Conservation (phyloP, 176 grass and related monocot genomes). For the Panicum miliaceum region DNA sequence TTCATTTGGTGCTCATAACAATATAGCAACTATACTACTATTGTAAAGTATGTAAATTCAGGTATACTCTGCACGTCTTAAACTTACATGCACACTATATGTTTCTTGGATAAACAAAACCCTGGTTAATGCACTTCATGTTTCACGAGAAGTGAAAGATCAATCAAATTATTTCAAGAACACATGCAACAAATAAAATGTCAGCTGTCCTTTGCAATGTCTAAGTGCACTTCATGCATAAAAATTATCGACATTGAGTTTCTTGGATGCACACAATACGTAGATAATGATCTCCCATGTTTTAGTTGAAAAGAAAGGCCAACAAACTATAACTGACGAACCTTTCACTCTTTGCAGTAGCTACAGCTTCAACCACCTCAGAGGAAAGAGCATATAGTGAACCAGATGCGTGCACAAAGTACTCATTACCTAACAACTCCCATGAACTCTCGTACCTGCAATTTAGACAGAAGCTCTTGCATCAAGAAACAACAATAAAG, state of each 20-base stretch:
- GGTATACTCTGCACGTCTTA: neutral
- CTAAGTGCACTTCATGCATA: neutral
- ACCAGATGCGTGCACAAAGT: conserved; percentile 85
- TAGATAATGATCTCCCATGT: neutral
- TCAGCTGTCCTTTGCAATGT: neutral
- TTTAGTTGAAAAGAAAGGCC: neutral
- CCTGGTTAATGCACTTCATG: neutral
- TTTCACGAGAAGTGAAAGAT: neutral
- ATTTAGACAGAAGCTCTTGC: conserved; percentile 32
- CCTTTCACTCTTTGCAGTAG: conserved; percentile 79
- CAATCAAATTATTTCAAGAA: conserved; percentile 10
- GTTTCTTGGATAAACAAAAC: conserved; percentile 6
- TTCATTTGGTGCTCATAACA: neutral
- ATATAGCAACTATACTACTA: neutral
- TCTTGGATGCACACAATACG: neutral
- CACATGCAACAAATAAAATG: conserved; percentile 8
- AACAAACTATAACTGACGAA: conserved; percentile 40
- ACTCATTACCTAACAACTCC: conserved; percentile 84
- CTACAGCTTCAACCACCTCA: conserved; percentile 73
- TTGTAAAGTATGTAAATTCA: neutral
- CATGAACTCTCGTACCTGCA: conserved; percentile 93
- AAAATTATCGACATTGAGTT: neutral
- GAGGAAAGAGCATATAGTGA: conserved; percentile 89
- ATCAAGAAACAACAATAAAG: neutral
- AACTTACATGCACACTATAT: neutral